Evolutionary conservation across 805 yeast genomes (phyloP).

Genomic region (Cyberlindnera xylosilytica): DNA sequence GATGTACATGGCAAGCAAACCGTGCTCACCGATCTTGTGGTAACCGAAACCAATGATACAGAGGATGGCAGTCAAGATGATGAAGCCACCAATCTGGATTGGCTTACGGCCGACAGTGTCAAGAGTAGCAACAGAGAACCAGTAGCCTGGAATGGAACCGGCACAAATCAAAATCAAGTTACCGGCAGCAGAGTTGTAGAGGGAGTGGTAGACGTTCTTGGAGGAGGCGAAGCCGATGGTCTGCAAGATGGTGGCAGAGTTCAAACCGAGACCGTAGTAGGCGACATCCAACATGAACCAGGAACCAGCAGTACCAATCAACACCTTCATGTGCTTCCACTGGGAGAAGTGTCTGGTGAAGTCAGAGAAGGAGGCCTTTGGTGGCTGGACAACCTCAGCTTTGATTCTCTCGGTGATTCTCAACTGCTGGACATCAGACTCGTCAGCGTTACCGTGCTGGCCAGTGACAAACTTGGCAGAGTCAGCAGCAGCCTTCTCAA

Average conservation of each 20-base stretch:
- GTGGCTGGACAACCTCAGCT: slow-evolving; percentile 55
- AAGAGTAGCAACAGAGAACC: slow-evolving; percentile 77
- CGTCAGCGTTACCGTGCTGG: slow-evolving; percentile 46
- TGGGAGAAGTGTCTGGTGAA: slow-evolving; percentile 70
- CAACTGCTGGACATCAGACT: slow-evolving; percentile 41
- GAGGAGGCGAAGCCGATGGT: slow-evolving; percentile 83
- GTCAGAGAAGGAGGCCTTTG: slow-evolving; percentile 79
- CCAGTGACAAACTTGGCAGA: slow-evolving; percentile 49
- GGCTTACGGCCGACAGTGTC: slow-evolving; percentile 85
- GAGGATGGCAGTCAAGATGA: slow-evolving; percentile 66
- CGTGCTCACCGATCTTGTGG: slow-evolving; percentile 62
- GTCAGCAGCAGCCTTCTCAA: slow-evolving; percentile 56
- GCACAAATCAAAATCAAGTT: slow-evolving; percentile 91
- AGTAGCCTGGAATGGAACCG: slow-evolving; percentile 93
- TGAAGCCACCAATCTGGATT: slow-evolving; percentile 74
- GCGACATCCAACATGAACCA: slow-evolving; percentile 93
- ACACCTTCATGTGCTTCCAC: slow-evolving; percentile 82
- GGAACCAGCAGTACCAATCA: slow-evolving; percentile 85
- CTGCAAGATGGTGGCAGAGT: slow-evolving; percentile 73
- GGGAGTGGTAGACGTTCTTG: slow-evolving; percentile 61
- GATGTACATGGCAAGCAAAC: slow-evolving; percentile 73
- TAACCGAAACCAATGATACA: slow-evolving; percentile 83
- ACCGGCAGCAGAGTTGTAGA: slow-evolving; percentile 85
- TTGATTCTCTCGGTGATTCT: slow-evolving; percentile 47
- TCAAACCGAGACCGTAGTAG: slow-evolving; percentile 83